Evolutionary conservation across 2,329 filamentous ascomycete species (phyloP).

Genomic region (Alternaria sp.): DNA sequence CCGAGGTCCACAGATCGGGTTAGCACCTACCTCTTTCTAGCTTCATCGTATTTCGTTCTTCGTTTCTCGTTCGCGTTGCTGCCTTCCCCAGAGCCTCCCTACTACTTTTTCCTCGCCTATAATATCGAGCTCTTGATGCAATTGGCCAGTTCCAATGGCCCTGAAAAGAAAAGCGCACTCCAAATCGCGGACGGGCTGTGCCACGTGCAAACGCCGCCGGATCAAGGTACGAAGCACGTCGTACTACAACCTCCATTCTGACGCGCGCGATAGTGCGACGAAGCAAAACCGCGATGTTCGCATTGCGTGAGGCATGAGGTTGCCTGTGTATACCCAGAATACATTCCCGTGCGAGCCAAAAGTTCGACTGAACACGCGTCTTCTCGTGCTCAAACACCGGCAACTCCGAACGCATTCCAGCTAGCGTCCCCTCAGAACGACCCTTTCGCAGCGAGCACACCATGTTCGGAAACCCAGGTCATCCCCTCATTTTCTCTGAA

Average conservation of each 20-base stretch:
- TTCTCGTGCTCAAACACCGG: background rate
- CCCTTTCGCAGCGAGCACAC: background rate
- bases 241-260: background rate
- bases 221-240: constrained; percentile 23
- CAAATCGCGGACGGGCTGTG: constrained; percentile 25
- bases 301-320: constrained; percentile 18
- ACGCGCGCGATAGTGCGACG: constrained; percentile 15
- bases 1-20: background rate
- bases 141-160: background rate
- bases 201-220: constrained; percentile 26
- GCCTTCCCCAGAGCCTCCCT: background rate
- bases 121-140: background rate
- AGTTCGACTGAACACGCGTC: background rate
- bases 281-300: constrained; percentile 18
- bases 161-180: constrained; percentile 21
- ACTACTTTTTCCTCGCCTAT: background rate
- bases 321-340: constrained; percentile 11
- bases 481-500: constrained; percentile 12
- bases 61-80: background rate
- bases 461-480: background rate
- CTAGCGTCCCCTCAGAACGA: background rate
- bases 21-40: background rate
- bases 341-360: background rate
- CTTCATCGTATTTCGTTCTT: constrained; percentile 15
- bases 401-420: background rate